phyloP scores from a whole-genome alignment of 1,284 basidiomycete genomes.

The Lentinula novae-zelandiae region DNA sequence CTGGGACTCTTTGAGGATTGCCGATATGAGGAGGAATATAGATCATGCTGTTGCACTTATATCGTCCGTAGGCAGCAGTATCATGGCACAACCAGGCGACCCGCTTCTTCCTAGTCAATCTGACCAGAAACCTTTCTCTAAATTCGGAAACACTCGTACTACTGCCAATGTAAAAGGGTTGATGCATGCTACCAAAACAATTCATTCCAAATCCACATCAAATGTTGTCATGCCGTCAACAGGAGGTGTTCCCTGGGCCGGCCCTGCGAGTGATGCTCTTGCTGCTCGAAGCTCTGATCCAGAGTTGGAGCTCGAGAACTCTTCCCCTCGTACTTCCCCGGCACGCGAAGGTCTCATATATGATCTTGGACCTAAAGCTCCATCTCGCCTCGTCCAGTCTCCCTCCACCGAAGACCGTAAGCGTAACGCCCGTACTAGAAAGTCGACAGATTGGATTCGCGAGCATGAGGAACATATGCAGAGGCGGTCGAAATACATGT shows the following conservation, averaged over 20 bases:
- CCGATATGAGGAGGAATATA: slow-evolving; percentile 44
- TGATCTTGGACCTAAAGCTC: no score
- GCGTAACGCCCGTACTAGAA: not conserved
- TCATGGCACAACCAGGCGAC: slow-evolving; percentile 1
- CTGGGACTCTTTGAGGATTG: slow-evolving; percentile 40
- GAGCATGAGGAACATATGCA: not conserved
- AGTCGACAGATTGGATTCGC: not conserved
- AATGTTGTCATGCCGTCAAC: not conserved
- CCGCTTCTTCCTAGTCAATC: not conserved
- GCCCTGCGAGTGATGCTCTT: slow-evolving; percentile 2
- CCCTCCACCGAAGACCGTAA: not conserved
- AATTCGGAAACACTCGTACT: not conserved
- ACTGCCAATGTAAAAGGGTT: not conserved
- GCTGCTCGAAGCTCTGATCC: not conserved
- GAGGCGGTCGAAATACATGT: slow-evolving; percentile 3
- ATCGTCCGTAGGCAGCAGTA: slow-evolving; percentile 6
- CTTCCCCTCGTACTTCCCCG: not conserved
- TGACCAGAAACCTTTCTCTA: not conserved
- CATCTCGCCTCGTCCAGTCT: not conserved
- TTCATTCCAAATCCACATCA: not conserved
- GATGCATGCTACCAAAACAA: not conserved
- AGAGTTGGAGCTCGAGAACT: not conserved
- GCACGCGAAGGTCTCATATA: not conserved
- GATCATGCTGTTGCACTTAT: slow-evolving; percentile 40
- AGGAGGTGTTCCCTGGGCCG: not conserved